A percentile compares a stretch with the other conserved stretches of the same genome.
Evolutionary conservation across 1,284 basidiomycete species (phyloP).

Genomic region (Tilletia indica): DNA sequence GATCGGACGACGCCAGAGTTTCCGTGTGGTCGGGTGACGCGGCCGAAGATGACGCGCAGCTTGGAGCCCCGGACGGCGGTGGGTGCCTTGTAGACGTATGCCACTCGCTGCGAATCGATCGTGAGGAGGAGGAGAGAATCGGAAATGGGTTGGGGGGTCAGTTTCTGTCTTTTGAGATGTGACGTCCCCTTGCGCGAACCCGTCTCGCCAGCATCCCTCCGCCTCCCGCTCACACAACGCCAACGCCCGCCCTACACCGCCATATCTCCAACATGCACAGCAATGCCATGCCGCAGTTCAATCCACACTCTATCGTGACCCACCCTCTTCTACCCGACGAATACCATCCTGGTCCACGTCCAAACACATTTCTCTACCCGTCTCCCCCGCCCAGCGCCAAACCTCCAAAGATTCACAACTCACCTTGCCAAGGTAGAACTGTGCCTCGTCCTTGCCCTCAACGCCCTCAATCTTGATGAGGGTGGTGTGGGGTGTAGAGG

Average conservation of each 20-base stretch:
- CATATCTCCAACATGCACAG: no score
- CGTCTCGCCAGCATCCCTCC: no score
- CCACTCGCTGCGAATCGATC: slow-evolving; percentile 71
- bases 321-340: no score
- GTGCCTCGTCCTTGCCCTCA: slow-evolving; percentile 84
- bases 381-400: background rate
- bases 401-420: slow-evolving; percentile 42
- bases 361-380: background rate
- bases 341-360: background rate
- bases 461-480: slow-evolving; percentile 97
- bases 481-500: slow-evolving; percentile 89
- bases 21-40: slow-evolving; percentile 59
- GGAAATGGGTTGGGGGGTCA: no score
- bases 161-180: no score
- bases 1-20: slow-evolving; percentile 94
- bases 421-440: slow-evolving; percentile 99
- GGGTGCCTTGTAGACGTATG: slow-evolving; percentile 96
- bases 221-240: no score
- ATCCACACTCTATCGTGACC: no score
- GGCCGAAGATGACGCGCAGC: slow-evolving; percentile 97
- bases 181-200: no score
- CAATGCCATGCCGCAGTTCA: no score
- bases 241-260: no score
- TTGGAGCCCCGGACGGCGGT: slow-evolving; percentile 86
- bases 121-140: background rate